phyloP scores from a whole-genome alignment of 208 protist genomes.

The Leishmania lainsoni region DNA sequence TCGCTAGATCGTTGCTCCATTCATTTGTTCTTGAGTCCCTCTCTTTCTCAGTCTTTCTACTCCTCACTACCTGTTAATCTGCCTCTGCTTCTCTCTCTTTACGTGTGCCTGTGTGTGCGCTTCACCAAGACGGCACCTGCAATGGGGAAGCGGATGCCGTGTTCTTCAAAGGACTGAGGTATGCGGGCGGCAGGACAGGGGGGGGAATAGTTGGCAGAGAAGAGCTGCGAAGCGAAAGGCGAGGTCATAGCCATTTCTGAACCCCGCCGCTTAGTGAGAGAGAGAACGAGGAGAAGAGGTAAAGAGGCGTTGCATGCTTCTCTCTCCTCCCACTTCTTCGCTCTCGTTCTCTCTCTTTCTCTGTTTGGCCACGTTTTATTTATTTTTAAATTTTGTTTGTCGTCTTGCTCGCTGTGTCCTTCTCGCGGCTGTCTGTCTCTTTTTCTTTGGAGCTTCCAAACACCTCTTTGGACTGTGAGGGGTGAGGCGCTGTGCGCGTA shows the following conservation, averaged over 20 bases:
- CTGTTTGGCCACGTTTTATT: too few relatives aligned
- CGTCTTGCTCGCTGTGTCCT: neutral
- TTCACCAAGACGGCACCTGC: neutral
- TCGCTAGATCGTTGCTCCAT: neutral
- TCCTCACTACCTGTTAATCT: neutral
- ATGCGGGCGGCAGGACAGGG: neutral
- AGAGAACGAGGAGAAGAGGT: neutral
- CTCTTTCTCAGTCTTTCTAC: neutral
- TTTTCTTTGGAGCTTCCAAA: too few relatives aligned
- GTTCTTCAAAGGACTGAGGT: neutral
- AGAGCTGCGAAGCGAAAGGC: neutral
- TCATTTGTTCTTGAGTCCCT: neutral
- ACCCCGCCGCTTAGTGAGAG: neutral
- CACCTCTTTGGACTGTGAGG: too few relatives aligned
- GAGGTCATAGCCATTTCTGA: neutral
- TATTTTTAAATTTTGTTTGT: neutral
- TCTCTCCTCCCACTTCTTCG: neutral
- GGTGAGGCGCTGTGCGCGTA: too few relatives aligned
- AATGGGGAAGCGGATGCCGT: neutral
- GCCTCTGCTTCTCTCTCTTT: neutral
- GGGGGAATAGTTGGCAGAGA: neutral
- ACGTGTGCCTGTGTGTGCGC: neutral
- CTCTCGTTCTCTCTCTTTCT: neutral
- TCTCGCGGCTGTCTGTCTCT: neutral
- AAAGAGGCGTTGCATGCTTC: neutral